These are phyloP conservation scores for Penicillium odoratum DNA, from an alignment of 495 filamentous ascomycete species.

Conservation along the genomic window DNA sequence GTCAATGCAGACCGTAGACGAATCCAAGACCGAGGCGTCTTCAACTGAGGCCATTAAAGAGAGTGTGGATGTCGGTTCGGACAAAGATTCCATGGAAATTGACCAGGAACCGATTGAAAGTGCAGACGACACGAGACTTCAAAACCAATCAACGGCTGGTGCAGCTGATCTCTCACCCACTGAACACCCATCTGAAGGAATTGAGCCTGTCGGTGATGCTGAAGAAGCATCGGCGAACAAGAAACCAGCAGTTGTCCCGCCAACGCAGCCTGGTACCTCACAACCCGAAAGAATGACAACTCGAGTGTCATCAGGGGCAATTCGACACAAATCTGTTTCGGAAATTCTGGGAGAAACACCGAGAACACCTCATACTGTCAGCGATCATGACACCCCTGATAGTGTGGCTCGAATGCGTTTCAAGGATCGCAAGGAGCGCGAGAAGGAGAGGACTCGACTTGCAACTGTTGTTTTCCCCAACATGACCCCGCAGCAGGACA, in stretches of 20 bases:
- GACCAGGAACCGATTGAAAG: slow-evolving; percentile 17
- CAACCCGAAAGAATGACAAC: slow-evolving; percentile 61
- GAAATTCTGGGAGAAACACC: slow-evolving; percentile 69
- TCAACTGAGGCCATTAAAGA: slow-evolving; percentile 31
- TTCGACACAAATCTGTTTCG: slow-evolving; percentile 70
- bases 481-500: slow-evolving; percentile 40
- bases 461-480: slow-evolving; percentile 83
- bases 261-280: slow-evolving; percentile 28
- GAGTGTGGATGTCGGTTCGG: slow-evolving; percentile 15
- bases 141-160: slow-evolving; percentile 11
- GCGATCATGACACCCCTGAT: slow-evolving; percentile 41
- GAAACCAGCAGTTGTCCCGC: slow-evolving; percentile 19
- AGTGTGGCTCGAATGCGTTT: slow-evolving; percentile 52
- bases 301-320: slow-evolving; percentile 63
- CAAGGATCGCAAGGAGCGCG: slow-evolving; percentile 55
- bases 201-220: slow-evolving; percentile 14
- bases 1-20: slow-evolving; percentile 32
- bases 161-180: slow-evolving; percentile 21
- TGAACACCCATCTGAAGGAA: slow-evolving; percentile 12
- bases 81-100: slow-evolving; percentile 28
- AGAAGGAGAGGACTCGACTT: slow-evolving; percentile 63
- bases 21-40: slow-evolving; percentile 12
- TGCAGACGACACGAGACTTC: slow-evolving; percentile 13
- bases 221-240: slow-evolving; percentile 12
- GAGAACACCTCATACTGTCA: slow-evolving; percentile 32